phyloP scores from a whole-genome alignment of 2,329 filamentous ascomycete genomes.

The Paecilomyces sp. region DNA sequence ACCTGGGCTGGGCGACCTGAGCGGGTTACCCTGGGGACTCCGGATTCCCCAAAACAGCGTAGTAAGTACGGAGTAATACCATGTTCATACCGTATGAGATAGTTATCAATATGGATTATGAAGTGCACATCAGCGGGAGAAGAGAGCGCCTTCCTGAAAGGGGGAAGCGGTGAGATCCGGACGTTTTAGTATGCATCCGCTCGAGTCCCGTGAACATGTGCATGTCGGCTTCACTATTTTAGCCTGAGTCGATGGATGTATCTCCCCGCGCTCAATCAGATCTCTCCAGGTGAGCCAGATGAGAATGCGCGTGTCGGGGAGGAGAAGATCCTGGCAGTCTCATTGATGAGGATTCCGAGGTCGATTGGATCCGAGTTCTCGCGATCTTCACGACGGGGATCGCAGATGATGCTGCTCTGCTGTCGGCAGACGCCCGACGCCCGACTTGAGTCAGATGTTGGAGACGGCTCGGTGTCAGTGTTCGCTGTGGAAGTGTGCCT shows the following conservation, averaged over 20 bases:
- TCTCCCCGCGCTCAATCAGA: background rate
- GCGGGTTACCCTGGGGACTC: background rate
- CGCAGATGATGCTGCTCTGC: background rate
- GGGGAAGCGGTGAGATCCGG: background rate
- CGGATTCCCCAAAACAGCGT: background rate
- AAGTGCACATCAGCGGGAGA: too few relatives aligned
- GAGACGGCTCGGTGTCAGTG: background rate
- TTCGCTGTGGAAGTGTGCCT: background rate
- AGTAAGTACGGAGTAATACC: background rate
- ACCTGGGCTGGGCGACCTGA: background rate
- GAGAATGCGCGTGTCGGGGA: background rate
- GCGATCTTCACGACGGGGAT: background rate
- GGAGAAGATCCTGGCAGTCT: background rate
- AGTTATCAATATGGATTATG: too few relatives aligned
- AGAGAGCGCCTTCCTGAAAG: background rate
- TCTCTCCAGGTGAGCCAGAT: background rate
- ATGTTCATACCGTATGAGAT: too few relatives aligned
- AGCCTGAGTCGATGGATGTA: background rate
- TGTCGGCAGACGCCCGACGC: background rate
- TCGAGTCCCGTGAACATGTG: background rate
- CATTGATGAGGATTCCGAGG: background rate
- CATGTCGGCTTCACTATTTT: background rate
- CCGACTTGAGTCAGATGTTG: background rate
- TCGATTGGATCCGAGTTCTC: background rate
- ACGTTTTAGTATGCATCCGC: background rate